Base-by-base conservation (phyloP, 805 yeast genomes). In the Candida mattraensis region DNA sequence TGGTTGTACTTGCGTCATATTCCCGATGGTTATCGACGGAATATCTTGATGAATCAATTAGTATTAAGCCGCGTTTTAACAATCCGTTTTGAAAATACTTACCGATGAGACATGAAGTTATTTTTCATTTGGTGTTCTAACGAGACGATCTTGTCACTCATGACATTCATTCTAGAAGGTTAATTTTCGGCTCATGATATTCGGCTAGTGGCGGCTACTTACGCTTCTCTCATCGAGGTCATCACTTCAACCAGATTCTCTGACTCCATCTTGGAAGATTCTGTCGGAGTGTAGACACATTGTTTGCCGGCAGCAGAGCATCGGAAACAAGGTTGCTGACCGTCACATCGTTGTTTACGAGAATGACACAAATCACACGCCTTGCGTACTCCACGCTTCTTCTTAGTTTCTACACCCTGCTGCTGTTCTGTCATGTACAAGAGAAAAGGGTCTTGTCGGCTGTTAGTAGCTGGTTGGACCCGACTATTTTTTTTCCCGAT, bases 331-430 rank as follows among this genome's bases (percentile, higher is more conserved):
- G 39, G 39, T 9, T 22, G 15, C 12, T 24, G 18, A 4, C 39
- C 39, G 22, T 35, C 39, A 23, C 39, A 35, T 10, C 33, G 24
- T 14, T 35, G 39, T 11, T 35, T 35, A 5, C 39, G 28, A 11
- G 33, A 35, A 15, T 35, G 39, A n/a, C 39, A 35, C 9, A 16
- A 15, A 22, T 23, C 29, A 17, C 39, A 35, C 6, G 39, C 39
- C 14, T 21, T n/a, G 12, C 29, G 22, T 6, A 35, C 30, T 8
- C 25, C 18, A 21, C 33, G 20, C 18, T 14, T 15, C 30, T 17
- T 17, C 19, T n/a, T n/a, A n/a, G n/a, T n/a, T n/a, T n/a, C n/a
- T n/a, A n/a, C n/a, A n/a, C n/a, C n/a, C n/a, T n/a, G n/a, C n/a
- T n/a, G n/a, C n/a, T n/a, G n/a, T n/a, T n/a, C n/a, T n/a, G n/a